Base-by-base conservation (phyloP, 768 basidiomycete genomes). In the Suillus paluster region DNA sequence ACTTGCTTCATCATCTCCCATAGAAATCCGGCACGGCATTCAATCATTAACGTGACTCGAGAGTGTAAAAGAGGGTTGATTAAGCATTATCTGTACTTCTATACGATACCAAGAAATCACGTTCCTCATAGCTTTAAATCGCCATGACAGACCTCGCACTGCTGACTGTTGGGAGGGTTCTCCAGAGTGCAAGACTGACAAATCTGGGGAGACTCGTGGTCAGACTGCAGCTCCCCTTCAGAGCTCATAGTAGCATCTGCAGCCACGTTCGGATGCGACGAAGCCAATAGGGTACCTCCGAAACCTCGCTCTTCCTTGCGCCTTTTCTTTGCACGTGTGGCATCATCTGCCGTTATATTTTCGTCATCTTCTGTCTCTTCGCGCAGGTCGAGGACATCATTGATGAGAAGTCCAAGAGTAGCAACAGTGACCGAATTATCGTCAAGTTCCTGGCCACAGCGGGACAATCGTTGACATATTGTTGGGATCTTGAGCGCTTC, bases 381-480 rank as follows among this genome's bases (percentile, higher is more conserved):
- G 61, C 80, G 81, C 39, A 94, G 78, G 64, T 92, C 87, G 58
- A 94, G 70, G 3, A 84, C 75, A 64, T 90, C 90, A 65, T 89
- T 84, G 45, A 83, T 82, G 17, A 90, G 76, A 36, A 85, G 80
- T 30, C 80, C 85, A 34, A 90, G 77, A 0, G 86, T 85, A 7
- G 78, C 83, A 60, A 83, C 76, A 1, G 79, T 81, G 33, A 73
- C 71, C 27, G 79, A 61, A 68, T 85, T 91, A 71, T 91, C 88
- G 4, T 83, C 77, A 2, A 95, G 80, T 74, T 93, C 92, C 41
- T 76, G 73, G 1, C 81, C 84, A 42, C 81, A 78, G 69, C 86
- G 81, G 68, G 85, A 90, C 27, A 95, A 74, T 54, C 87, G 83
- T 70, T 94, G 93, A 63, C 83, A 89, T 59, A 94, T 91, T 11